phyloP scores from a whole-genome alignment of 495 filamentous ascomycete species.

The Trichoderma asperelloides region DNA sequence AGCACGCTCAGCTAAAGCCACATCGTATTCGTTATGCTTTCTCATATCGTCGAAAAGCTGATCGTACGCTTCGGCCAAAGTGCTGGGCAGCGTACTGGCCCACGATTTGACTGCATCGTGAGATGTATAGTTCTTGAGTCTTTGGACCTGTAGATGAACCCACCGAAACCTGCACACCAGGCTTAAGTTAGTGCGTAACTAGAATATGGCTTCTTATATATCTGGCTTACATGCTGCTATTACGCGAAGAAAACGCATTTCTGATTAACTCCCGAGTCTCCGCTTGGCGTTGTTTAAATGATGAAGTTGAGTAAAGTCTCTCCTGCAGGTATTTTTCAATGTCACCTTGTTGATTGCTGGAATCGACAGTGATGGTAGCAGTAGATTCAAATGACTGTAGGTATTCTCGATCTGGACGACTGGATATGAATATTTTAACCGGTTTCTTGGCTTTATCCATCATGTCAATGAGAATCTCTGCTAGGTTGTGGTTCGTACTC shows the following conservation, averaged over 20 bases:
- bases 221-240: slow-evolving; percentile 12
- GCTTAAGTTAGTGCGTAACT: too few relatives aligned
- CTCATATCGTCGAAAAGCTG: slow-evolving; percentile 21
- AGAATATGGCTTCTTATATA: not conserved
- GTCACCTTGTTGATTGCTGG: slow-evolving; percentile 21
- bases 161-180: slow-evolving; percentile 20
- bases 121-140: slow-evolving; percentile 17
- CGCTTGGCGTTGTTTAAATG: slow-evolving; percentile 15
- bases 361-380: slow-evolving; percentile 27
- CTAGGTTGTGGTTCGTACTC: slow-evolving; percentile 10
- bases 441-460: slow-evolving; percentile 19
- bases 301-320: not conserved
- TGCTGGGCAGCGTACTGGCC: slow-evolving; percentile 23
- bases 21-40: not conserved
- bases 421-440: slow-evolving; percentile 37
- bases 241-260: slow-evolving; percentile 2
- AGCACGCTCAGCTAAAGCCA: not conserved
- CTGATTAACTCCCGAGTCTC: slow-evolving; percentile 13
- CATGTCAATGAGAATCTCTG: slow-evolving; percentile 17
- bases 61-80: slow-evolving; percentile 26
- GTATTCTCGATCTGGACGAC: slow-evolving; percentile 30
- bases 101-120: slow-evolving; percentile 15
- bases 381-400: slow-evolving; percentile 12
- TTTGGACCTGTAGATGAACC: slow-evolving; percentile 26
- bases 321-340: slow-evolving; percentile 11